Percentiles rank a stretch among this genome's conserved stretches.
These are phyloP conservation scores for Orbilia brochopaga DNA, from an alignment of 2,329 filamentous ascomycete species.

Conservation along the genomic window DNA sequence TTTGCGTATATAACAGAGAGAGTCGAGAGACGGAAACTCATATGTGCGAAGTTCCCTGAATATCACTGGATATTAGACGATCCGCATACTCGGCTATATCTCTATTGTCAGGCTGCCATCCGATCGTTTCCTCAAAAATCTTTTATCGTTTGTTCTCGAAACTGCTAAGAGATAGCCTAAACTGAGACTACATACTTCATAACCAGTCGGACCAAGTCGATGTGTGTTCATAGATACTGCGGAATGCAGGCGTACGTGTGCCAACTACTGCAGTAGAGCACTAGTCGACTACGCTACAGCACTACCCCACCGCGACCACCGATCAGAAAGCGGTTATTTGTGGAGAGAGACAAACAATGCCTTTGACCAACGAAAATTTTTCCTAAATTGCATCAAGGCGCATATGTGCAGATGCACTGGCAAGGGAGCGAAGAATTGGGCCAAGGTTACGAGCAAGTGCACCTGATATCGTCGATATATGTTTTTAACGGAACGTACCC, in stretches of 20 bases:
- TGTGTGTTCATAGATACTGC: background rate
- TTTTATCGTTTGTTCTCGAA: constrained; percentile 18
- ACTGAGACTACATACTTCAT: background rate
- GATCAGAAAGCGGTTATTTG: constrained; percentile 13
- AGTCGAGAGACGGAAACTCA: no score
- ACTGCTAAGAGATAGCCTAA: constrained; percentile 22
- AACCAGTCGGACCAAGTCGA: background rate
- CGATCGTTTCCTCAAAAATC: constrained; percentile 19
- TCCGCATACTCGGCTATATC: constrained; percentile 12
- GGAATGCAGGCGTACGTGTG: background rate
- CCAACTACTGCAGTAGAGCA: background rate
- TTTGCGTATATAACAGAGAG: no score
- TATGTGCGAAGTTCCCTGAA: constrained; percentile 16
- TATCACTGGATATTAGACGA: constrained; percentile 25
- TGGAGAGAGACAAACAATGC: constrained; percentile 7
- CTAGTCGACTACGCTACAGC: no score
- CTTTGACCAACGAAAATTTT: constrained; percentile 5
- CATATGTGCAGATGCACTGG: constrained; percentile 1
- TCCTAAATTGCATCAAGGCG: constrained; percentile 10
- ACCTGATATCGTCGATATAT: no score
- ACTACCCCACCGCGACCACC: constrained; percentile 38
- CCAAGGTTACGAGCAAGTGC: no score
- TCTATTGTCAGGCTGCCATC: constrained; percentile 4
- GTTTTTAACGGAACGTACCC: no score
- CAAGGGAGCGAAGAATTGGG: background rate